Percentiles rank a stretch among this genome's conserved stretches.
These are phyloP conservation scores for Fusarium fujikuroi DNA, from an alignment of 2,329 filamentous ascomycete genomes.

Conservation along the genomic window DNA sequence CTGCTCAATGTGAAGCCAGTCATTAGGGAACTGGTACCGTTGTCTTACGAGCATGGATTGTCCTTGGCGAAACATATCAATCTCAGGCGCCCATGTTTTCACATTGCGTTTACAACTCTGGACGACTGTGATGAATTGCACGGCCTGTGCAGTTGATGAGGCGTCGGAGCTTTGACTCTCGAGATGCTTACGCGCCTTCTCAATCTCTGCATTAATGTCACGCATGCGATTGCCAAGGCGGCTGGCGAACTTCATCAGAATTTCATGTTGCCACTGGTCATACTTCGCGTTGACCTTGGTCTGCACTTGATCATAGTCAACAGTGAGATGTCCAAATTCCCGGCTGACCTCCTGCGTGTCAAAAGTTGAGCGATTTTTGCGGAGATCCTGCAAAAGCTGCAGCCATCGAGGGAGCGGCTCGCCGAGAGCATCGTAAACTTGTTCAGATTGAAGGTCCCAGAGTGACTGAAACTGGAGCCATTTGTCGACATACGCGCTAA, in stretches of 20 bases:
- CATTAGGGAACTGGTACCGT: constrained; percentile 90
- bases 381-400: constrained; percentile 94
- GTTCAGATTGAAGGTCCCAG: constrained; percentile 96
- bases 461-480: constrained; percentile 99
- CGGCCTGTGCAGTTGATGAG: constrained; percentile 94
- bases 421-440: constrained; percentile 91
- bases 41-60: constrained; percentile 92
- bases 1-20: constrained; percentile 96
- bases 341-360: constrained; percentile 95
- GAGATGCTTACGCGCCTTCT: constrained; percentile 88
- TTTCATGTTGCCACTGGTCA: constrained; percentile 99
- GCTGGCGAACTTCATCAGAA: constrained; percentile 89
- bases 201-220: constrained; percentile 91
- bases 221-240: constrained; percentile 91
- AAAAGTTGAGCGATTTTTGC: constrained; percentile 94
- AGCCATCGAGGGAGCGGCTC: constrained; percentile 94
- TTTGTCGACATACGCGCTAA: constrained; percentile 91
- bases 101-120: constrained; percentile 96
- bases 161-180: constrained; percentile 93
- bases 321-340: constrained; percentile 91
- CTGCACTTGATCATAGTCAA: constrained; percentile 99
- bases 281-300: constrained; percentile 99
- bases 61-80: constrained; percentile 94
- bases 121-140: constrained; percentile 98
- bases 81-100: constrained; percentile 92